Conservation (phyloP, 73 alveolate species). For the Durusdinium trenchii region DNA sequence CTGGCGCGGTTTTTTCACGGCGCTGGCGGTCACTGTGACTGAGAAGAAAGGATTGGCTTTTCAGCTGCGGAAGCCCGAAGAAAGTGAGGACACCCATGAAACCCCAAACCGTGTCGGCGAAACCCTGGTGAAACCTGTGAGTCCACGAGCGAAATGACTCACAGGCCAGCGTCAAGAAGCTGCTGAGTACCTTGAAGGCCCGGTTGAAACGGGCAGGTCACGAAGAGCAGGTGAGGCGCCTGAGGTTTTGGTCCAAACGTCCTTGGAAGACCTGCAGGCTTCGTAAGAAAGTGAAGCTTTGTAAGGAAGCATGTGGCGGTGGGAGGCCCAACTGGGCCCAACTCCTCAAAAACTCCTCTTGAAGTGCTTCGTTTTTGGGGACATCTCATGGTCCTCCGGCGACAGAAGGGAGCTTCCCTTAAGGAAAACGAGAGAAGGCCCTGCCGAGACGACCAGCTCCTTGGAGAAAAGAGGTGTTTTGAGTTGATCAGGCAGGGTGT, state of each 20-base stretch:
- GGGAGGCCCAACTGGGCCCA: too few species aligned
- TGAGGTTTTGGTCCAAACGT: background rate
- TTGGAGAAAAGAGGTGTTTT: too few species aligned
- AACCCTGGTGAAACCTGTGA: background rate
- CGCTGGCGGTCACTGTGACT: background rate
- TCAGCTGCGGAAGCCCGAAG: background rate
- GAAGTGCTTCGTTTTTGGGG: too few species aligned
- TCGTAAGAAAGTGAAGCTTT: too few species aligned
- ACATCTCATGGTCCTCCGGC: too few species aligned
- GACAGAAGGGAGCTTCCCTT: too few species aligned
- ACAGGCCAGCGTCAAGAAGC: slow-evolving; percentile 47
- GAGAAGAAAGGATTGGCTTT: background rate
- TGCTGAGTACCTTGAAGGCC: slow-evolving; percentile 50
- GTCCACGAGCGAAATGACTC: background rate
- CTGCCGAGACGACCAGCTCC: too few species aligned
- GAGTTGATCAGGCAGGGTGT: too few species aligned
- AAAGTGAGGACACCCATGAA: background rate
- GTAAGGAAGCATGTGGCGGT: too few species aligned
- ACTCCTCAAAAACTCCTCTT: too few species aligned
- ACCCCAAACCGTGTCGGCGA: background rate
- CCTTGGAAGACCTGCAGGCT: background rate
- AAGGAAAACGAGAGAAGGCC: too few species aligned
- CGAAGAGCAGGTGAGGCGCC: background rate
- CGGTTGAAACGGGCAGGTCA: background rate
- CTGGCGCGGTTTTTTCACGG: too few species aligned